These are phyloP conservation scores for Noccaea bulbosa DNA, from an alignment of 345 rosid genomes.

Conservation along the genomic window DNA sequence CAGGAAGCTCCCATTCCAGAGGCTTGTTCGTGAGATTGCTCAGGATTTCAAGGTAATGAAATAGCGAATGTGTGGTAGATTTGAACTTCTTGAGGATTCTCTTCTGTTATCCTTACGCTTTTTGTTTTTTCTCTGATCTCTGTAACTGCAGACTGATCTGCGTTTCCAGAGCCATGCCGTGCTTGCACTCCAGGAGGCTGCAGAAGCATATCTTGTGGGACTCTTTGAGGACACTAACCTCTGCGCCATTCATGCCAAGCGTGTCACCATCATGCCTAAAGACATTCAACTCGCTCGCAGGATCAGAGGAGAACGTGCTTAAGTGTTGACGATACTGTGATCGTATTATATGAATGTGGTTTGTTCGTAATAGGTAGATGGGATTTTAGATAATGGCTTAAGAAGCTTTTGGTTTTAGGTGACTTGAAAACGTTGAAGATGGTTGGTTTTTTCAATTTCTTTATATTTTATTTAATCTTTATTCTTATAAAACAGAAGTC, in stretches of 20 bases:
- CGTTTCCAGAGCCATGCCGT: conserved; percentile 98
- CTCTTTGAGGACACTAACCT: conserved; percentile 89
- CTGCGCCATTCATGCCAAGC: conserved; percentile 90
- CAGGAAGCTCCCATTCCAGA: conserved; percentile 93
- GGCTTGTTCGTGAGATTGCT: conserved; percentile 97
- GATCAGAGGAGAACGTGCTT: conserved; percentile 91
- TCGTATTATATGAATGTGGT: conserved; percentile 29
- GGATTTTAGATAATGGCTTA: conserved; percentile 27
- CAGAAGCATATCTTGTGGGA: conserved; percentile 88
- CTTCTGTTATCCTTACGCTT: not conserved
- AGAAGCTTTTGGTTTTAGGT: conserved; percentile 20
- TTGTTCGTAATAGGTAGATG: conserved; percentile 27
- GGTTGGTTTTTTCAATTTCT: not conserved
- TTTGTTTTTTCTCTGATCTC: no score
- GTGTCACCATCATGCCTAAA: conserved; percentile 93
- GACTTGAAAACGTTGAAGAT: conserved; percentile 1
- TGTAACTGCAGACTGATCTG: conserved; percentile 60
- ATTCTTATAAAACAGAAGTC: no score
- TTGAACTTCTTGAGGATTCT: not conserved
- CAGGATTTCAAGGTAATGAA: conserved; percentile 76
- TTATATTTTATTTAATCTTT: no score
- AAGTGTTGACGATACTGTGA: not conserved
- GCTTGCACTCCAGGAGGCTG: conserved; percentile 89
- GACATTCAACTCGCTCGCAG: conserved; percentile 90
- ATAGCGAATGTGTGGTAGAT: not conserved